Evolutionary conservation across 805 yeast species (phyloP).

Genomic region (Scheffersomyces ergatensis): DNA sequence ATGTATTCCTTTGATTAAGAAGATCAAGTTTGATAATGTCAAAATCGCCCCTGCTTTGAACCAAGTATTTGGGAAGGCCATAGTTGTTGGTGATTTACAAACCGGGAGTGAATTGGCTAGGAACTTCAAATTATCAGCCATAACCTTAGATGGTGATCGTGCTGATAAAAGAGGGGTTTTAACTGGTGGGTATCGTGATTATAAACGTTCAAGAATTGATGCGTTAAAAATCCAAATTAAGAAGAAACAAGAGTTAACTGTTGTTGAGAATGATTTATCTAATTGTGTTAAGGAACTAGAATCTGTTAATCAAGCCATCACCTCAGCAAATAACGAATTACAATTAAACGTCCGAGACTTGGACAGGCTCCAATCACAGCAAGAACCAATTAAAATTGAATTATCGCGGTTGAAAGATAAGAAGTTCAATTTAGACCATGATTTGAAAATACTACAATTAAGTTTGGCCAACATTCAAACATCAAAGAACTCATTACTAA

Average conservation of each 20-base stretch:
- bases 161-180: slow-evolving; percentile 81
- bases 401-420: slow-evolving; percentile 42
- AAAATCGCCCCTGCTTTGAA: slow-evolving; percentile 63
- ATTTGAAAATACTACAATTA: slow-evolving; percentile 29
- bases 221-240: slow-evolving; percentile 55
- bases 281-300: slow-evolving; percentile 37
- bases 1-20: slow-evolving; percentile 75
- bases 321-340: slow-evolving; percentile 45
- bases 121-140: slow-evolving; percentile 61
- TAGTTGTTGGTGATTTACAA: slow-evolving; percentile 70
- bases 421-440: slow-evolving; percentile 42
- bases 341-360: slow-evolving; percentile 31
- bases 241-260: slow-evolving; percentile 46
- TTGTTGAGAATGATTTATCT: slow-evolving; percentile 34
- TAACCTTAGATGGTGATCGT: slow-evolving; percentile 90
- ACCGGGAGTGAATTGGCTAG: slow-evolving; percentile 68
- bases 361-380: slow-evolving; percentile 41
- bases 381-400: slow-evolving; percentile 44
- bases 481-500: slow-evolving; percentile 29
- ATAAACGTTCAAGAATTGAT: slow-evolving; percentile 65
- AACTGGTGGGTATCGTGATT: slow-evolving; percentile 84
- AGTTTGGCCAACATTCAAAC: slow-evolving; percentile 33
- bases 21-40: slow-evolving; percentile 57
- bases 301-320: slow-evolving; percentile 50
- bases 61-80: slow-evolving; percentile 78